Evolutionary conservation across 2,329 filamentous ascomycete genomes (phyloP), one percentile per base, ranked within the genome.

Genomic region (Phoma herbarum): DNA sequence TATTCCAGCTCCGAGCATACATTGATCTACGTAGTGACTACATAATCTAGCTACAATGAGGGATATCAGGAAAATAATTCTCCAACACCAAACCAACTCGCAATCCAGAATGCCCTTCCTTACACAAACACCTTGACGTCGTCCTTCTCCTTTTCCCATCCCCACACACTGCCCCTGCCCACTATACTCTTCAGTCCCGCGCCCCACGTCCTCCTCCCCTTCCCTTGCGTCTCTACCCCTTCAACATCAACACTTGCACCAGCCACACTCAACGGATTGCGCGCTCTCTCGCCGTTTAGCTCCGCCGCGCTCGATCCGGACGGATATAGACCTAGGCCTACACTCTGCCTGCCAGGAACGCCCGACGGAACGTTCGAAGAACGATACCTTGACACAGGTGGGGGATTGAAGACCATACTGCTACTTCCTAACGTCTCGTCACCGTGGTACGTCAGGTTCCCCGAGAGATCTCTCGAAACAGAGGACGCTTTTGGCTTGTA

Each of bases 71-170:
- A 52, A 20, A 14, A 35, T 10, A 33, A 14, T 33, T 41, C 43
- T 16, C 44, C 28, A 25, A 22, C n/a, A 6, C 23, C 20, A 22
- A 6, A 48, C n/a, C 22, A 45, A 9, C 6, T 10, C 43, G 33
- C 29, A 1, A 23, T 14, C n/a, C 35, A 35, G 5, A 7, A 37
- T 20, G 5, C 6, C 6, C 16, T 14, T 2, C 39, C 35, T 61
- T 44, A 70, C 49, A 75, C 52, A 51, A 73, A 74, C 25, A 67
- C 64, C 51, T 69, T 67, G 29, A 64, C 59, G 31, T 64, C 60
- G 25, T 60, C 58, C 44, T 60, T 57, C 48, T 65, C 60, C 41
- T 57, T 59, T 12, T 65, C 57, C 58, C 62, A 67, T 33, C 60
- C 55, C 52, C 58, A 62, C 29, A 57, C 37, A 44, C 59, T 61